Base-by-base conservation (phyloP, 23 red algal species). In the Agarophyton chilense region DNA sequence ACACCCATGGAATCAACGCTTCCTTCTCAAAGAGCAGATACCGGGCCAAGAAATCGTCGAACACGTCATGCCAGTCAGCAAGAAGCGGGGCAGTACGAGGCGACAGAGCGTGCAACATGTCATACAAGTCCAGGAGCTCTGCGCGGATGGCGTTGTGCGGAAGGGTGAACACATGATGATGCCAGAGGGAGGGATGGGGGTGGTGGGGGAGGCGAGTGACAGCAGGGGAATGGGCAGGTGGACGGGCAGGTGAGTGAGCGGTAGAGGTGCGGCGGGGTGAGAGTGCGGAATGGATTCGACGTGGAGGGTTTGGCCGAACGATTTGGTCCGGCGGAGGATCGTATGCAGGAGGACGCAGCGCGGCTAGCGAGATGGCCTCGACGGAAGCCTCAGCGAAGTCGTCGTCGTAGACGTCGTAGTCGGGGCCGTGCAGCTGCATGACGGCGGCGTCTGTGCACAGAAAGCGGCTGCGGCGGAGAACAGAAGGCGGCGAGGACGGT, bases 131-230 rank as follows among this genome's bases (percentile, higher is more conserved):
- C 1, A 73, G 38, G 36, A 94, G 66, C 72, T 94, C 91, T 8
- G 81, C 81, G 41, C 91, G 91, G 1, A 94, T 42, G n/a, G 91
- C 91, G 44, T 94, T 94, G 81, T 94, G 91, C 24, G 91, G 91
- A n/a, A 94, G 66, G 18, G 80, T 46, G 81, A 94, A 29, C 39
- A 94, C 55, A 54, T 94, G 57, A 26, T 75, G 51, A 64, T 72
- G 58, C 91, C 91, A 94, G 26, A 66, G 49, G 2, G 80, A 68
- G 55, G 80, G 80, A 58, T 66, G 57, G 2, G 80, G 56, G 38
- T 66, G 81, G n/a, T 66, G 81, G 24, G 81, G 81, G 16, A 61
- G 77, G 9, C 25, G 35, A 25, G 50, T 56, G 46, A 80, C n/a
- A 12, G 77, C 51, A 3, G 77, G 54, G 33, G 68, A 35, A 9